phyloP scores from a whole-genome alignment of 1,284 basidiomycete genomes.

The Trichosporon inkin region DNA sequence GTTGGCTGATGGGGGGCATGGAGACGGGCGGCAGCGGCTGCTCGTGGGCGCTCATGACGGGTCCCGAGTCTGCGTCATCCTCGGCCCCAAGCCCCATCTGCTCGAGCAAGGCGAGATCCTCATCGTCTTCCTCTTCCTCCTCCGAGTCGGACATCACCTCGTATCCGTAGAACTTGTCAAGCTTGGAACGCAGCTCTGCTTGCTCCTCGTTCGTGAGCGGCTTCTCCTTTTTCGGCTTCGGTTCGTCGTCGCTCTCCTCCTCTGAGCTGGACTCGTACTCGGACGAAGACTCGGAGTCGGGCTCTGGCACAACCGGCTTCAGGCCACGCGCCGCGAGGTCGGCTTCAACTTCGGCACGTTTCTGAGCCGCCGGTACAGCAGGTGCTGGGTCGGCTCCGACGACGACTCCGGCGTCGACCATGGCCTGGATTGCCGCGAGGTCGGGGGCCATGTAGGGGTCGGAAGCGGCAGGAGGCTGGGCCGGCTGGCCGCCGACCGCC shows the following conservation, averaged over 20 bases:
- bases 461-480: not conserved
- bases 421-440: conserved; percentile 41
- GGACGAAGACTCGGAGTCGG: conserved; percentile 30
- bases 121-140: conserved; percentile 14
- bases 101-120: conserved; percentile 15
- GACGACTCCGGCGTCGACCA: conserved; percentile 41
- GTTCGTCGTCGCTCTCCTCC: conserved; percentile 27
- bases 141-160: conserved; percentile 16
- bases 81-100: conserved; percentile 26
- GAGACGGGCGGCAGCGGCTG: conserved; percentile 42
- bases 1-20: conserved; percentile 37
- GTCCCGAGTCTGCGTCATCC: conserved; percentile 27
- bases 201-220: conserved; percentile 32
- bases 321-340: conserved; percentile 21
- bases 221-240: conserved; percentile 6
- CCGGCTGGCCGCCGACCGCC: not conserved
- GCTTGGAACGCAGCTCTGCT: conserved; percentile 25
- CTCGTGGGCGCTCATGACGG: conserved; percentile 49
- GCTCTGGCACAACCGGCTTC: conserved; percentile 15
- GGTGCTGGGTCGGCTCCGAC: conserved; percentile 38
- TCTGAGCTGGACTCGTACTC: conserved; percentile 32
- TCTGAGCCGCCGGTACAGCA: conserved; percentile 36
- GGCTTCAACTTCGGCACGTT: conserved; percentile 35
- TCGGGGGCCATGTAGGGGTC: conserved; percentile 20
- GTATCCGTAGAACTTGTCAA: conserved; percentile 22